These are phyloP conservation scores for Colletotrichum plurivorum DNA, from an alignment of 2,329 filamentous ascomycete genomes.

Conservation along the genomic window DNA sequence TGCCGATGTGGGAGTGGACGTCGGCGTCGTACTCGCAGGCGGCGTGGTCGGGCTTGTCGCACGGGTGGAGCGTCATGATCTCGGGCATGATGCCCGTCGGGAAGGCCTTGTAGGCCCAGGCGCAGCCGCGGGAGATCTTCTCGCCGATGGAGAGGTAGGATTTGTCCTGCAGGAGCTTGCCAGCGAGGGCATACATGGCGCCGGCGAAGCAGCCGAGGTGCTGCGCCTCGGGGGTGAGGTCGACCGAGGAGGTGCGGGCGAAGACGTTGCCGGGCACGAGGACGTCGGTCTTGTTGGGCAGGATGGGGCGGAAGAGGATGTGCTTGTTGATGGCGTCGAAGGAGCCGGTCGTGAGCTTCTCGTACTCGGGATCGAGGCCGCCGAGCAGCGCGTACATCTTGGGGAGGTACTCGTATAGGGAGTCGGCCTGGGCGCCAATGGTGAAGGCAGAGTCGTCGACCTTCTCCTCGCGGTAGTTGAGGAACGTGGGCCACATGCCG, in stretches of 20 bases:
- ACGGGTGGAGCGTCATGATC: slow-evolving; percentile 56
- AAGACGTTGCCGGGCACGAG: slow-evolving; percentile 67
- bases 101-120: slow-evolving; percentile 67
- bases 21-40: slow-evolving; percentile 53
- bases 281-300: slow-evolving; percentile 70
- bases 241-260: slow-evolving; percentile 45
- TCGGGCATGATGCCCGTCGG: slow-evolving; percentile 70
- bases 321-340: slow-evolving; percentile 73
- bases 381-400: slow-evolving; percentile 75
- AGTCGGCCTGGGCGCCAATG: slow-evolving; percentile 62
- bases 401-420: slow-evolving; percentile 72
- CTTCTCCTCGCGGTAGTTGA: slow-evolving; percentile 72
- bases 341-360: slow-evolving; percentile 73
- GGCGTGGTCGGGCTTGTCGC: slow-evolving; percentile 47
- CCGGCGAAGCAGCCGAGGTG: slow-evolving; percentile 77
- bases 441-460: slow-evolving; percentile 56
- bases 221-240: slow-evolving; percentile 58
- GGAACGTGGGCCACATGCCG: slow-evolving; percentile 78
- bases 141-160: slow-evolving; percentile 63
- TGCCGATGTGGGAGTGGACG: slow-evolving; percentile 46
- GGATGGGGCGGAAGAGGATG: slow-evolving; percentile 79
- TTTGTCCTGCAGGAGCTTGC: slow-evolving; percentile 66
- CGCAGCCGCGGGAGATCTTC: slow-evolving; percentile 66
- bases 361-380: slow-evolving; percentile 74
- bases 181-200: slow-evolving; percentile 75